These are phyloP conservation scores for Rhizophora apiculata DNA, from an alignment of 345 rosid genomes.

Conservation along the genomic window DNA sequence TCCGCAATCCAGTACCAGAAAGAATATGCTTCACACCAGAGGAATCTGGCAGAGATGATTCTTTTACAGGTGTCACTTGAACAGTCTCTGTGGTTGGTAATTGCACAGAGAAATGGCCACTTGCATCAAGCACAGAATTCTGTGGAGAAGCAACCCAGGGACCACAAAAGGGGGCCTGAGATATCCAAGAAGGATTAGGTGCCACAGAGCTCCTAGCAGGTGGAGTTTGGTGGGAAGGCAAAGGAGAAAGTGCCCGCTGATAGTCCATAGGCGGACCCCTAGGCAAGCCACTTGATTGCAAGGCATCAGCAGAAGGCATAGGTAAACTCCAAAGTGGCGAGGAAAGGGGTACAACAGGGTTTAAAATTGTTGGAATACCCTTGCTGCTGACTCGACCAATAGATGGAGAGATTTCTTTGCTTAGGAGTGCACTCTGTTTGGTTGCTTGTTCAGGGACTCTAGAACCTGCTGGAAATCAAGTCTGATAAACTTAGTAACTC, in stretches of 20 bases:
- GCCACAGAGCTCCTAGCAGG: slow-evolving; percentile 54
- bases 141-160: slow-evolving; percentile 75
- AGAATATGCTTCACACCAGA: slow-evolving; percentile 46
- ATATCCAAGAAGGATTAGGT: slow-evolving; percentile 64
- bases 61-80: slow-evolving; percentile 61
- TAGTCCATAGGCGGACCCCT: slow-evolving; percentile 57
- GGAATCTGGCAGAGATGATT: slow-evolving; percentile 42
- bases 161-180: slow-evolving; percentile 62
- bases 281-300: slow-evolving; percentile 53
- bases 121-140: slow-evolving; percentile 51
- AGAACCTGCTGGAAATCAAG: slow-evolving; percentile 31
- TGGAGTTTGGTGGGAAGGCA: slow-evolving; percentile 70
- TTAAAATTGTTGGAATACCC: slow-evolving; percentile 46
- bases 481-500: slow-evolving; percentile 14
- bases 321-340: slow-evolving; percentile 82
- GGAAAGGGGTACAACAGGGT: slow-evolving; percentile 60
- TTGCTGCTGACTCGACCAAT: slow-evolving; percentile 51
- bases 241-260: slow-evolving; percentile 60
- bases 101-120: slow-evolving; percentile 47
- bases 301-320: slow-evolving; percentile 48
- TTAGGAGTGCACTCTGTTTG: slow-evolving; percentile 42
- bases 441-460: slow-evolving; percentile 46
- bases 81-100: slow-evolving; percentile 56
- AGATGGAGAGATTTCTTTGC: slow-evolving; percentile 53
- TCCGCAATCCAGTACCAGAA: slow-evolving; percentile 32